These are phyloP conservation scores for Solanum sitiens DNA, from an alignment of 257 asterid genomes.

Conservation along the genomic window DNA sequence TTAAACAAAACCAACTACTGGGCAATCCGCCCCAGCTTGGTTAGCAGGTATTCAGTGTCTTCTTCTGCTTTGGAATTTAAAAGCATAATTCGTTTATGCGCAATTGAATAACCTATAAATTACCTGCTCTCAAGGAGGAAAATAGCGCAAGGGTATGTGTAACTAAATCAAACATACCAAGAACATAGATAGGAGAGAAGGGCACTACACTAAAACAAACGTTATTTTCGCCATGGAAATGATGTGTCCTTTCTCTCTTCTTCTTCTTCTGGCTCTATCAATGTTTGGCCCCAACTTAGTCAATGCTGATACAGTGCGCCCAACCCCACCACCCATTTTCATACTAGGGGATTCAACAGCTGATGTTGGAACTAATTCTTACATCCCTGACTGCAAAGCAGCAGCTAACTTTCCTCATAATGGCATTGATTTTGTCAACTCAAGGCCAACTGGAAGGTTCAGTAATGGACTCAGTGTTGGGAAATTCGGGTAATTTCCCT, in stretches of 20 bases:
- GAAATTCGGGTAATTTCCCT: no score
- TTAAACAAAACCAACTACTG: neutral
- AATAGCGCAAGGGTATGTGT: neutral
- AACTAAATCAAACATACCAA: neutral
- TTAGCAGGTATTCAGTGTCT: slow-evolving; percentile 8
- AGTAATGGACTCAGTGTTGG: slow-evolving; percentile 75
- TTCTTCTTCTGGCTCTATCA: neutral
- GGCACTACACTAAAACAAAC: neutral
- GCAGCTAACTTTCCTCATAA: slow-evolving; percentile 42
- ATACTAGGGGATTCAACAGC: slow-evolving; percentile 73
- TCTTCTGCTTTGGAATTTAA: slow-evolving; percentile 1
- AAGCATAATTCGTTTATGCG: neutral
- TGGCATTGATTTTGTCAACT: slow-evolving; percentile 55
- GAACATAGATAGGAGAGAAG: neutral
- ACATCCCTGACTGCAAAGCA: slow-evolving; percentile 9
- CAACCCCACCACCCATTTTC: slow-evolving; percentile 33
- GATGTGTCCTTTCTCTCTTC: neutral
- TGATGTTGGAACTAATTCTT: slow-evolving; percentile 64
- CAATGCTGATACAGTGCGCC: neutral
- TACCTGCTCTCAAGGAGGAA: neutral
- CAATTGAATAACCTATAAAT: neutral
- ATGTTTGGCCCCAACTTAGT: slow-evolving; percentile 12
- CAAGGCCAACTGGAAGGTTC: slow-evolving; percentile 65
- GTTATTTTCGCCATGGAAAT: neutral
- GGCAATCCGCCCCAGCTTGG: slow-evolving; percentile 10